phyloP scores from a whole-genome alignment of 2,329 filamentous ascomycete genomes.

The Claviceps sorghi region DNA sequence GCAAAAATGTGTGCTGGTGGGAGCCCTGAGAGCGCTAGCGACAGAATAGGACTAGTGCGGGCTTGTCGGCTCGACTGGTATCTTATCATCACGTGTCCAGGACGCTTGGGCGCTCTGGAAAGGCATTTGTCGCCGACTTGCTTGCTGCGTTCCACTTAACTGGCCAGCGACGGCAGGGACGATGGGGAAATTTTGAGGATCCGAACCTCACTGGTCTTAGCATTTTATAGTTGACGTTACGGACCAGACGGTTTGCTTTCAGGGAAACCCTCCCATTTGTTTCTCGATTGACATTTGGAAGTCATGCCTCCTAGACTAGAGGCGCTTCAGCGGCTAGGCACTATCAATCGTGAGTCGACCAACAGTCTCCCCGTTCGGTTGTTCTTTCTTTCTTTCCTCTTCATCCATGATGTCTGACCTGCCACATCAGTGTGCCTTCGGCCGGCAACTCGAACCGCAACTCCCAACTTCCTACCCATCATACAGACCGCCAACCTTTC shows the following conservation, averaged over 20 bases:
- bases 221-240: background rate
- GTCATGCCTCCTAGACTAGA: slow-evolving; percentile 56
- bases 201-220: background rate
- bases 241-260: background rate
- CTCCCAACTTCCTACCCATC: slow-evolving; percentile 40
- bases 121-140: background rate
- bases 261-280: background rate
- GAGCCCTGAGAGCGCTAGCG: slow-evolving; percentile 21
- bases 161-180: background rate
- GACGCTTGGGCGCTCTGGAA: slow-evolving; percentile 12
- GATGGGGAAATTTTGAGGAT: slow-evolving; percentile 21
- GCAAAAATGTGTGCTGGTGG: slow-evolving; percentile 25
- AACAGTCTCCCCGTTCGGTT: background rate
- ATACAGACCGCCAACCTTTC: slow-evolving; percentile 51
- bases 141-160: background rate
- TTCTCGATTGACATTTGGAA: slow-evolving; percentile 5
- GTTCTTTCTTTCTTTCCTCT: background rate
- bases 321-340: slow-evolving; percentile 43
- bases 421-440: slow-evolving; percentile 43
- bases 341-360: slow-evolving; percentile 40
- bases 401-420: background rate
- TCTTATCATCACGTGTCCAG: slow-evolving; percentile 17
- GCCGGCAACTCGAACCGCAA: slow-evolving; percentile 30
- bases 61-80: background rate
- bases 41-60: slow-evolving; percentile 10